Base-by-base conservation (phyloP, 2,329 filamentous ascomycete species). In the Hypomyces perniciosus region DNA sequence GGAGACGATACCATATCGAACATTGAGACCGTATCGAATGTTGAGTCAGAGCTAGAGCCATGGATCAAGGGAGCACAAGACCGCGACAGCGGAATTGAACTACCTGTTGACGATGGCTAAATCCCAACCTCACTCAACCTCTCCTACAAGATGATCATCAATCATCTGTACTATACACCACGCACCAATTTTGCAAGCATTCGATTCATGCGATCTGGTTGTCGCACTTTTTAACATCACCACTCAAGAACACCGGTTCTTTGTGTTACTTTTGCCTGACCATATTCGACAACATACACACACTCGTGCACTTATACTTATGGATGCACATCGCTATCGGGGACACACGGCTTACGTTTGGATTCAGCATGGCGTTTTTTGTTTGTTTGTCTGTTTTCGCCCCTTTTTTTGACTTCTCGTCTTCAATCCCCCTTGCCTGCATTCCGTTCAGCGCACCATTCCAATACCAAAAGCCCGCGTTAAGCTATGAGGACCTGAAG, bases 21-120 rank as follows among this genome's bases (percentile, higher is more conserved):
- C 49, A 56, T 50, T 50, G 56, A 59, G 47, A 40, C 58, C 48
- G 35, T 65, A 54, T 64, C 59, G 50, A 47, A 50, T 46, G 54
- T 48, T 10, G 59, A 58, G 27, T 54, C 50, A 4, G 52, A 53
- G 10, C 52, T 59, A 13, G 62, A 65, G 43, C 56, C 63, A 4
- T 70, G 68, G 66, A 55, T 61, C 33, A 72, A 71, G 57, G 66
- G 65, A 35, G 61, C 69, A 8, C 74, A 76, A 53, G 76, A 78
- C 59, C 70, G 75, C 51, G 76, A 79, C 58, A 79, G 76, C 56
- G 76, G 76, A 34, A 74, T 79, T 57, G 76, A 77, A 55, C 61
- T 79, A 48, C 69, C 68, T 26, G 55, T 61, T 1, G 74, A 77
- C 26, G 65, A 66, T 33, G 61, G 61, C 48, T 74, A 60, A 58